Evolutionary conservation across 345 rosid species (phyloP).

Genomic region (Euphorbia pulcherrima): DNA sequence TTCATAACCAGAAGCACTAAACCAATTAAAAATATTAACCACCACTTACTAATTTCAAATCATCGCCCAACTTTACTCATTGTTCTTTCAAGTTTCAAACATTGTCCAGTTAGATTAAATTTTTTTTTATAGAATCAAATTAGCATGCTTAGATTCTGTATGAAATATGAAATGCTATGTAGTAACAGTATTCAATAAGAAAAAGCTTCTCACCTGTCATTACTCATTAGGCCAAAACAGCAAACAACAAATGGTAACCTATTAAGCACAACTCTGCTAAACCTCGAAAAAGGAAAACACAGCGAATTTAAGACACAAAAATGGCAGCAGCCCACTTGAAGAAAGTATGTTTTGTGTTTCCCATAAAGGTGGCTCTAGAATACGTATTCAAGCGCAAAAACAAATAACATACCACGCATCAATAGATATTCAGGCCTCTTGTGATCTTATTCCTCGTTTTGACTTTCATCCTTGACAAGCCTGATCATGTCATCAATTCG

Average conservation of each 20-base stretch:
- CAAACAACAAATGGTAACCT: neutral
- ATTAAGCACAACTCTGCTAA: neutral
- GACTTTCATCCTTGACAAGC: conserved; percentile 87
- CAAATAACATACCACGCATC: neutral
- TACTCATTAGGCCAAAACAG: neutral
- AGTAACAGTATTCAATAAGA: too few species aligned
- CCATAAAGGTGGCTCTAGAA: neutral
- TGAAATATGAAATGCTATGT: too few species aligned
- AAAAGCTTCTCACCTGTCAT: neutral
- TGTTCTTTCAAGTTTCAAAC: too few species aligned
- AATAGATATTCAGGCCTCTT: neutral
- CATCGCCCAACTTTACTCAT: too few species aligned
- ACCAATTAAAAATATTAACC: too few species aligned
- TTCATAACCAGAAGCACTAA: too few species aligned
- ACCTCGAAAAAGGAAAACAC: neutral
- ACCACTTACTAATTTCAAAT: too few species aligned
- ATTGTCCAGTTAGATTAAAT: too few species aligned
- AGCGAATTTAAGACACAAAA: neutral
- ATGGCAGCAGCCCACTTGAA: neutral
- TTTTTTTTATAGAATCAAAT: too few species aligned
- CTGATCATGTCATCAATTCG: conserved; percentile 98
- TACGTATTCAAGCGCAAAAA: neutral
- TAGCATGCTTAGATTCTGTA: too few species aligned
- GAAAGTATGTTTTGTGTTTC: neutral
- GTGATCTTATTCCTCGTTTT: conserved; percentile 40